A percentile compares a stretch with the other conserved stretches of the same genome.
These are phyloP conservation scores for Gaeumannomyces sp. DNA, from an alignment of 2,329 filamentous ascomycete genomes.

Conservation along the genomic window DNA sequence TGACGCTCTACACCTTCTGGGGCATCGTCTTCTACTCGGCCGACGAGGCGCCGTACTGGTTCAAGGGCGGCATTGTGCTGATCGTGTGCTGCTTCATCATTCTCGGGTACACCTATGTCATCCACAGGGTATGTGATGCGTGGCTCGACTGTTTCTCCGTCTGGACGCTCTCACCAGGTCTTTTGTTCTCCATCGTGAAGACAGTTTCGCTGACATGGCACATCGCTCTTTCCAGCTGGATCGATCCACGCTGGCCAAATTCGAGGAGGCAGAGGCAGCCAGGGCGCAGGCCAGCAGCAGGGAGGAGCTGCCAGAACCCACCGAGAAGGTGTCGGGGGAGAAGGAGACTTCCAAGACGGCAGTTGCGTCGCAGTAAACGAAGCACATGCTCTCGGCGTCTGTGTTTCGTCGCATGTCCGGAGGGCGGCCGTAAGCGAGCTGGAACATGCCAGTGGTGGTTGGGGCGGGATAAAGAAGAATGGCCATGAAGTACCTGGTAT, in stretches of 20 bases:
- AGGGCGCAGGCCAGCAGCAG: background rate
- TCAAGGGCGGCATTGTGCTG: slow-evolving; percentile 27
- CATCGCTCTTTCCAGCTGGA: background rate
- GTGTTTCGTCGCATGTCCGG: too few relatives aligned
- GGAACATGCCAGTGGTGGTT: too few relatives aligned
- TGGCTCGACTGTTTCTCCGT: background rate
- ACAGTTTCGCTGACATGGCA: background rate
- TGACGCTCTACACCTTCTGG: slow-evolving; percentile 69
- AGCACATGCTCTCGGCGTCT: background rate
- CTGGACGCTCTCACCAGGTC: background rate
- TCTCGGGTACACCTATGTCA: slow-evolving; percentile 13
- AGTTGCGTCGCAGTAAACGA: background rate
- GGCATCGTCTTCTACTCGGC: slow-evolving; percentile 65
- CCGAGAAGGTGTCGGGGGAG: background rate
- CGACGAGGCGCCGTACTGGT: slow-evolving; percentile 52
- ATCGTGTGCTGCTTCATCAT: slow-evolving; percentile 16
- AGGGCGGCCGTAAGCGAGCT: too few relatives aligned
- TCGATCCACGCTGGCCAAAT: background rate
- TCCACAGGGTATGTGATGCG: slow-evolving; percentile 12
- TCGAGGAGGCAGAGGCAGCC: background rate
- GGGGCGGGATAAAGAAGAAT: too few relatives aligned
- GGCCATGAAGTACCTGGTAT: too few relatives aligned
- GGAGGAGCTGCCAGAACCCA: background rate
- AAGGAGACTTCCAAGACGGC: background rate
- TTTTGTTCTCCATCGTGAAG: background rate